Evolutionary conservation across 805 yeast genomes (phyloP).

Genomic region (Wickerhamiella siamensis): DNA sequence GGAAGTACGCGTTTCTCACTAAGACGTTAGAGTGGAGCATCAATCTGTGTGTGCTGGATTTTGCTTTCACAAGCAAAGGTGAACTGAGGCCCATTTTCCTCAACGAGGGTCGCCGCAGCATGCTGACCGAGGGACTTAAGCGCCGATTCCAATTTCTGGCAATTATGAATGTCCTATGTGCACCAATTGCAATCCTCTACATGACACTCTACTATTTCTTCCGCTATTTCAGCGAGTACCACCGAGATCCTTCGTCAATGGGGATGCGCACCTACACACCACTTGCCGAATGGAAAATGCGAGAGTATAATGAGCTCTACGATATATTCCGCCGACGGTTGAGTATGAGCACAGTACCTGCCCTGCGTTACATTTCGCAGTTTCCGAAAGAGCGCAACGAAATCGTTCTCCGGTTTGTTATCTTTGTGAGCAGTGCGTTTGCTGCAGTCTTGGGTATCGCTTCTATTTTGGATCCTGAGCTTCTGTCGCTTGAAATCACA

Average conservation of each 20-base stretch:
- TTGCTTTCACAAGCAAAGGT: slow-evolving; percentile 69
- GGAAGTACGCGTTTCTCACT: slow-evolving; percentile 39
- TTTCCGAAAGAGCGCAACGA: slow-evolving; percentile 72
- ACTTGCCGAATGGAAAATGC: slow-evolving; percentile 82
- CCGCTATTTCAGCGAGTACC: slow-evolving; percentile 83
- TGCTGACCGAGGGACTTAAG: slow-evolving; percentile 51
- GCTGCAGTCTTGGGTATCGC: slow-evolving; percentile 74
- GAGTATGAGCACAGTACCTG: slow-evolving; percentile 62
- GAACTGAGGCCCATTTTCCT: slow-evolving; percentile 60
- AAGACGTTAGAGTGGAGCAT: slow-evolving; percentile 91
- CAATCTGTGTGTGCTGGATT: slow-evolving; percentile 75
- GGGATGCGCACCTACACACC: slow-evolving; percentile 85
- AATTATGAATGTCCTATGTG: slow-evolving; percentile 58
- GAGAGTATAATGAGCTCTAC: slow-evolving; percentile 87
- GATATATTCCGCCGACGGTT: slow-evolving; percentile 75
- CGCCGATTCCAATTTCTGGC: slow-evolving; percentile 83
- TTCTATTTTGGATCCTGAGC: slow-evolving; percentile 74
- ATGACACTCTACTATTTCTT: slow-evolving; percentile 73
- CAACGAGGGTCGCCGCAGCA: slow-evolving; percentile 53
- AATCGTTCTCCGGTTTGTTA: slow-evolving; percentile 40
- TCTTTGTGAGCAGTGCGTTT: slow-evolving; percentile 76
- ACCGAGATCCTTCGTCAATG: slow-evolving; percentile 70
- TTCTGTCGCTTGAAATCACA: slow-evolving; percentile 76
- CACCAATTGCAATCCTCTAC: slow-evolving; percentile 78
- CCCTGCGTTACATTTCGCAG: slow-evolving; percentile 72